phyloP scores from a whole-genome alignment of 306 rosid genomes.

The Benincasa hispida region DNA sequence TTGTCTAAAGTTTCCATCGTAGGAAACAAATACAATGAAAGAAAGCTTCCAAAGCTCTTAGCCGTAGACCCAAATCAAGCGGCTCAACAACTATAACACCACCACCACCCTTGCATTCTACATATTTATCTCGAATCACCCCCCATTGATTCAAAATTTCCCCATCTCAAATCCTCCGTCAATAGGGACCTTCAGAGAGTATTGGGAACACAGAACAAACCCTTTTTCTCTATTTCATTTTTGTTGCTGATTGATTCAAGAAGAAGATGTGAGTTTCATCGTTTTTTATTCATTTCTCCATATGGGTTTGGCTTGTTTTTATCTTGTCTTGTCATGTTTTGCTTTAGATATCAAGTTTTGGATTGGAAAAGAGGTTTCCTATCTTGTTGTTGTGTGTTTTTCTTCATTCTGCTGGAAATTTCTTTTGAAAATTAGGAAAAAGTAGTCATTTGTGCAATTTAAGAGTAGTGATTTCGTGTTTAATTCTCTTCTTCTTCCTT shows the following conservation, averaged over 20 bases:
- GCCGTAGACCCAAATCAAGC: neutral
- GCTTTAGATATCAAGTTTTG: neutral
- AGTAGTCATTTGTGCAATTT: neutral
- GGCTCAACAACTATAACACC: neutral
- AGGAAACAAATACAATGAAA: neutral
- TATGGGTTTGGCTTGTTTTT: conserved; percentile 3
- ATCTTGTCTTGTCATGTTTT: neutral
- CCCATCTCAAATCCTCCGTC: neutral
- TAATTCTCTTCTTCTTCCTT: neutral
- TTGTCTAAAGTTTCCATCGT: neutral
- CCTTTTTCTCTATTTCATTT: neutral
- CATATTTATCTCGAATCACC: neutral
- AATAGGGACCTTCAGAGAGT: neutral
- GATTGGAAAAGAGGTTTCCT: neutral
- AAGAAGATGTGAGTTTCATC: neutral
- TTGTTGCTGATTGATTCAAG: neutral
- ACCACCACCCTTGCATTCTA: neutral
- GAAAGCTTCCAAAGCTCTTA: neutral
- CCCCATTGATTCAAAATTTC: neutral
- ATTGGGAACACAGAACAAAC: neutral
- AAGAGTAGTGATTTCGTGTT: neutral
- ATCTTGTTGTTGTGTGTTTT: neutral
- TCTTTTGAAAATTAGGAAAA: neutral
- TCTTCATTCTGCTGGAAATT: neutral
- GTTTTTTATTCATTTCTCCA: neutral